Evolutionary conservation across 164 flowering plant species (phyloP), one percentile per base, ranked within the genome.

Genomic region (Paratinospora sagittata): DNA sequence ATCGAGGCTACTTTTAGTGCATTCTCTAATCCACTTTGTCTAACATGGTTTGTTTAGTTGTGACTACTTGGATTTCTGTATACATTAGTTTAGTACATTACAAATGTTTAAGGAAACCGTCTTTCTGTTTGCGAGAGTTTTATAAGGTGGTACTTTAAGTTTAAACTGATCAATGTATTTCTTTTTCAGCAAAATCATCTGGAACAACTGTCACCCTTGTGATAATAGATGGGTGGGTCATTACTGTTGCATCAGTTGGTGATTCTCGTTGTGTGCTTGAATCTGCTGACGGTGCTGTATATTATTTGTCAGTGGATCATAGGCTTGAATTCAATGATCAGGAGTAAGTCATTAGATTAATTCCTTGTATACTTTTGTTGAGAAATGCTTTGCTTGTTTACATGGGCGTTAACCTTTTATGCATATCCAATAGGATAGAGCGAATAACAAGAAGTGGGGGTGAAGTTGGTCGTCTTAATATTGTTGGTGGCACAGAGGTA

Each of bases 131-230:
- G 12, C 14, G 2, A 43, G 47, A 43, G 7, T 43, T 43, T 43
- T 43, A 43, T 3, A 43, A 43, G 47, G 47, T n/a, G 61, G 21
- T 55, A 55, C 0, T 19, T 55, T 23, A 6, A 52, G 61, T 55
- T 19, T 8, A 55, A 8, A 55, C 7, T n/a, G 61, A 55, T 55
- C 26, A n/a, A 2, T 55, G 24, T 55, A 55, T 55, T 23, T 19
- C 11, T 64, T 72, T 72, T 73, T 73, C 93, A 92, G 98, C 89
- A 27, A 87, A 82, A 84, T 80, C 89, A 10, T 95, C 99, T 8
- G 99, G 99, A 78, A 95, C 99, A 69, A 95, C 99, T 57, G 97
- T 89, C 60, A 95, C 99, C 55, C 89, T 95, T 79, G 90, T 83
- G 34, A 89, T 95, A 73, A 85, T 95, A 70, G 99, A 95, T 80